Evolutionary conservation across 1,284 basidiomycete genomes (phyloP).

Genomic region (Cryptococcus sp.): DNA sequence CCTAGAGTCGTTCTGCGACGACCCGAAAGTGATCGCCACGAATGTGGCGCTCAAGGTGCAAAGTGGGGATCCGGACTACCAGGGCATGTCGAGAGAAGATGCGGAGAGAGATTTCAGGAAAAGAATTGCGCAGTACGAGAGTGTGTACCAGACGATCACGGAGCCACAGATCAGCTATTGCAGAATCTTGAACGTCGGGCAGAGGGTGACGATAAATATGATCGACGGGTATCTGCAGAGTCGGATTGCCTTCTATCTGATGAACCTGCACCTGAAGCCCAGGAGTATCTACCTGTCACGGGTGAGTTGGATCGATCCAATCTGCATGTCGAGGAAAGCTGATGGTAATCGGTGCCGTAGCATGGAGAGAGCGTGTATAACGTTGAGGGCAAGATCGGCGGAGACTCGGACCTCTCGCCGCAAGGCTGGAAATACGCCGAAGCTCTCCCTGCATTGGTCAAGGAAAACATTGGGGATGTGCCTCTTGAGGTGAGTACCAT

Average conservation of each 20-base stretch:
- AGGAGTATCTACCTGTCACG: slow-evolving; percentile 94
- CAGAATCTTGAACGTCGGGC: slow-evolving; percentile 83
- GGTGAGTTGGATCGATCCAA: slow-evolving; percentile 53
- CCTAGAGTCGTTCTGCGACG: slow-evolving; percentile 90
- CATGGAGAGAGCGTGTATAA: slow-evolving; percentile 99
- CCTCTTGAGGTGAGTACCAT: slow-evolving; percentile 62
- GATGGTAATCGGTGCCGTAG: slow-evolving; percentile 50
- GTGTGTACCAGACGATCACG: slow-evolving; percentile 90
- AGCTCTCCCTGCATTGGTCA: slow-evolving; percentile 82
- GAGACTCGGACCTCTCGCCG: slow-evolving; percentile 82
- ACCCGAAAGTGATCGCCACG: slow-evolving; percentile 87
- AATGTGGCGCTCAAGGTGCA: slow-evolving; percentile 95
- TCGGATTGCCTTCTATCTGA: slow-evolving; percentile 96
- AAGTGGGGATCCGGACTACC: slow-evolving; percentile 97
- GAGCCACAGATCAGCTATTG: slow-evolving; percentile 83
- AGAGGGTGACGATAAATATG: slow-evolving; percentile 74
- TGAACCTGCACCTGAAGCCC: slow-evolving; percentile 97
- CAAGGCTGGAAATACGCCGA: slow-evolving; percentile 80
- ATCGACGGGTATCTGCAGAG: slow-evolving; percentile 92
- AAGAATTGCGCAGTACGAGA: slow-evolving; percentile 89
- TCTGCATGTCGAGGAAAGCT: not conserved
- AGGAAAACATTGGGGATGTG: slow-evolving; percentile 82
- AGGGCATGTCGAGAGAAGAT: slow-evolving; percentile 75
- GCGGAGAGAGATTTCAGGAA: slow-evolving; percentile 87
- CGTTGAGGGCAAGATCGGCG: slow-evolving; percentile 94